phyloP scores from a whole-genome alignment of 83 land plant genomes.

The Larix sibirica region DNA sequence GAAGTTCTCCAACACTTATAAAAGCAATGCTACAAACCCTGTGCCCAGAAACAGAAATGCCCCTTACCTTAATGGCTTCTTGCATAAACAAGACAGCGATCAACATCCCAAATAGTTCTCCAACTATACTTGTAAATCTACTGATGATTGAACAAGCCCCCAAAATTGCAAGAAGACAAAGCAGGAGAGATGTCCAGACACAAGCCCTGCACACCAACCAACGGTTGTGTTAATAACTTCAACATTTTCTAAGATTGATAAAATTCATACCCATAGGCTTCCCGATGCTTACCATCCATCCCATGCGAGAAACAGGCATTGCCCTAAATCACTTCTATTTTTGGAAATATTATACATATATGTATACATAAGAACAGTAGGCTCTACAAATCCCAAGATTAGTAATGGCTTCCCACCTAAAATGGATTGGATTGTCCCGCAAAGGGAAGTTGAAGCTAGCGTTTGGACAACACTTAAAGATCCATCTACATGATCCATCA shows the following conservation, averaged over 20 bases:
- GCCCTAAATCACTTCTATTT: too few species aligned
- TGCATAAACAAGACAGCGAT: too few species aligned
- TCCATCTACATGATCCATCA: constrained; percentile 34
- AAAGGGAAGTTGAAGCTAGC: constrained; percentile 60
- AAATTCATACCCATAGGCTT: constrained; percentile 30
- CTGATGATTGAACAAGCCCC: too few species aligned
- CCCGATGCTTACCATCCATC: constrained; percentile 55
- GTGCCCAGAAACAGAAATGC: not conserved
- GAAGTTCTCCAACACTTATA: too few species aligned
- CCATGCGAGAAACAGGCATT: constrained; percentile 69
- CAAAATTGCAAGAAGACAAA: too few species aligned
- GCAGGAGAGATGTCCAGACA: constrained; percentile 78
- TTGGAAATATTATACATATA: constrained; percentile 64
- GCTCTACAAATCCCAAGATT: constrained; percentile 73
- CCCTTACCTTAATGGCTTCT: too few species aligned
- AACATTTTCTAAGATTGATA: not conserved
- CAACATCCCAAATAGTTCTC: too few species aligned
- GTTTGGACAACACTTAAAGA: constrained; percentile 64
- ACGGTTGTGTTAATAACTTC: not conserved
- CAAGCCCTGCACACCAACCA: constrained; percentile 65
- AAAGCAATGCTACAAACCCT: too few species aligned
- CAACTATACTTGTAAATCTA: too few species aligned
- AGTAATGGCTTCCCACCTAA: constrained; percentile 72
- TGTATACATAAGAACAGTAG: constrained; percentile 63
- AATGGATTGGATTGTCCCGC: constrained; percentile 71